Percentiles rank a stretch among this genome's conserved stretches.
Conservation (phyloP, 1,139 yeast species). For the Trichomonascaceae sp. region DNA sequence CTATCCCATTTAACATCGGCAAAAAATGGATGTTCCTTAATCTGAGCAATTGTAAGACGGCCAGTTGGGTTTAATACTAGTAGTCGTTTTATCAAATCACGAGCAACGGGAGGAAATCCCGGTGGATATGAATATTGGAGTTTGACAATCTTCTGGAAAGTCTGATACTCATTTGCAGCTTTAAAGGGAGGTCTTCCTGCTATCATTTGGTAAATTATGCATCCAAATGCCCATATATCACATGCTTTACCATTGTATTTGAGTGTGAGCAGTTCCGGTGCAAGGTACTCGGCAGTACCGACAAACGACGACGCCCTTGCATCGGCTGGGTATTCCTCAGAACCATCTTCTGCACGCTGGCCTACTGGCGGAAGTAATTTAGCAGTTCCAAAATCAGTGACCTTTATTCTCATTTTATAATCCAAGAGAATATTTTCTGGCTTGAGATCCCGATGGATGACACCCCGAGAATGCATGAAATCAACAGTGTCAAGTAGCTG, state of each 20-base stretch:
- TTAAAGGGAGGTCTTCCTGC: conserved; percentile 96
- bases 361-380: conserved; percentile 54
- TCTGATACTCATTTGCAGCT: conserved; percentile 88
- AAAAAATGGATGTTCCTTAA: conserved; percentile 74
- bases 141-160: conserved; percentile 87
- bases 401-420: conserved; percentile 69
- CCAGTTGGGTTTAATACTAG: conserved; percentile 60
- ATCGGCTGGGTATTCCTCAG: conserved; percentile 38
- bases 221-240: conserved; percentile 96
- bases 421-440: conserved; percentile 86
- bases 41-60: conserved; percentile 56
- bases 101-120: conserved; percentile 64
- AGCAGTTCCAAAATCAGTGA: conserved; percentile 99
- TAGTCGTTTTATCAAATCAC: conserved; percentile 64
- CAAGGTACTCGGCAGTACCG: conserved; percentile 84
- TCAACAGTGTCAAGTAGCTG: conserved; percentile 84
- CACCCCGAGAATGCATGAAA: conserved; percentile 77
- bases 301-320: conserved; percentile 77
- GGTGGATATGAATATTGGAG: conserved; percentile 78
- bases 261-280: conserved; percentile 84
- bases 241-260: conserved; percentile 81
- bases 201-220: conserved; percentile 86
- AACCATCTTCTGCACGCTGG: conserved; percentile 12
- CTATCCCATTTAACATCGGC: conserved; percentile 59
- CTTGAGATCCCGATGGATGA: conserved; percentile 88